Evolutionary conservation across 768 basidiomycete genomes (phyloP).

Genomic region (Rhodotorula babjevae): DNA sequence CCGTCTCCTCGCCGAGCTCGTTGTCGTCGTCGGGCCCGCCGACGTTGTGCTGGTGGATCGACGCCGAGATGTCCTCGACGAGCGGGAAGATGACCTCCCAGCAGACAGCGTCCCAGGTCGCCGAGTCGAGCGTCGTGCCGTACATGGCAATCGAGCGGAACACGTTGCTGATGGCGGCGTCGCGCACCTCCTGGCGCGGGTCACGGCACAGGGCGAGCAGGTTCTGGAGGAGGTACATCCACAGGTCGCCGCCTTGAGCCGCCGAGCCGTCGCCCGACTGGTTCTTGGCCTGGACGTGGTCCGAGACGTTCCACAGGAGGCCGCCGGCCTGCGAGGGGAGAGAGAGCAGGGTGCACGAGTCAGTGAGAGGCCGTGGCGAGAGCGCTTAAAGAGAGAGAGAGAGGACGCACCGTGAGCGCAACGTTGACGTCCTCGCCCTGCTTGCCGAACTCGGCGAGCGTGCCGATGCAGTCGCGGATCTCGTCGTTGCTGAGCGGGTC

Average conservation of each 20-base stretch:
- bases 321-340: constrained; percentile 59
- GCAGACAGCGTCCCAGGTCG: constrained; percentile 85
- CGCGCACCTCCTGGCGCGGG: constrained; percentile 75
- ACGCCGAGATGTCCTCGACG: constrained; percentile 55
- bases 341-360: no score
- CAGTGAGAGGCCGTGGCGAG: not conserved
- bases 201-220: constrained; percentile 79
- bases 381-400: no score
- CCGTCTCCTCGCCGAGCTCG: constrained; percentile 22
- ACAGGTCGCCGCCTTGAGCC: constrained; percentile 68
- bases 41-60: constrained; percentile 52
- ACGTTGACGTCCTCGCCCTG: constrained; percentile 90
- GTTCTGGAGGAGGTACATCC: constrained; percentile 85
- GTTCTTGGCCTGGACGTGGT: constrained; percentile 82
- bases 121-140: constrained; percentile 71
- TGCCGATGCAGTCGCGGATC: constrained; percentile 79
- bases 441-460: constrained; percentile 82
- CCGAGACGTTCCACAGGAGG: constrained; percentile 90
- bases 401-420: constrained; percentile 65
- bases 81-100: constrained; percentile 87
- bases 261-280: constrained; percentile 54
- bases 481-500: constrained; percentile 73
- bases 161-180: constrained; percentile 89
- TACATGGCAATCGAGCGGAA: constrained; percentile 92
- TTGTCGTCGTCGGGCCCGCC: constrained; percentile 50